Evolutionary conservation across 2,329 filamentous ascomycete genomes (phyloP), one percentile per base, ranked within the genome.

Genomic region (Fusarium sororula): DNA sequence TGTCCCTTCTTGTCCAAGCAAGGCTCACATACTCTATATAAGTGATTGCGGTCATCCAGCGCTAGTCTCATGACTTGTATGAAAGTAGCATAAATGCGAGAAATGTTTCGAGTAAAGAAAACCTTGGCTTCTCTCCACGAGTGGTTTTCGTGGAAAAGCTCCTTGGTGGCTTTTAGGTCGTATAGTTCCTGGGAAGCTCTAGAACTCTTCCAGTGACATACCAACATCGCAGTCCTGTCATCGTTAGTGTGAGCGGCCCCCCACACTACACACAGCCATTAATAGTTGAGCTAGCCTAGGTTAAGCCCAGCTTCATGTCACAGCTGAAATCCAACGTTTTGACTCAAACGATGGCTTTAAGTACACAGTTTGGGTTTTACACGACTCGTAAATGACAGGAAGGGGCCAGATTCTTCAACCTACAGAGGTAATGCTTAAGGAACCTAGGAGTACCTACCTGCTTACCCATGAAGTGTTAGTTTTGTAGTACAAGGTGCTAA

Each of bases 131-230:
- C 30, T 48, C 15, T 39, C n/a, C 30, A 32, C 45, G 39, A 32
- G 30, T 32, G 22, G 13, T 45, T 30, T 53, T 37, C 13, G 24
- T 24, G 47, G 15, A 20, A 35, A 58, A 32, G 24, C 28, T 18
- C 5, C 8, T 8, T 22, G 7, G 24, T 62, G 50, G 32, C 32
- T 45, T 38, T 62, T 39, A 13, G 22, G 28, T 48, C 39, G 30
- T 47, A 45, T 42, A 60, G 44, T 47, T 56, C 32, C 53, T 68
- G 35, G 51, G 55, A 47, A 37, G 54, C 70, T 67, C 66, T 67
- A 57, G 70, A 73, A 73, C 41, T 37, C 48, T 73, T 73, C 65
- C 70, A 70, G 56, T 66, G 59, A 73, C 55, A 72, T 72, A 8
- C 48, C 37, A 30, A 30, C 30, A 30, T 30, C 30, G 30, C 11